phyloP scores from a whole-genome alignment of 148 eudicot genomes.

The Rhododendron vialii region DNA sequence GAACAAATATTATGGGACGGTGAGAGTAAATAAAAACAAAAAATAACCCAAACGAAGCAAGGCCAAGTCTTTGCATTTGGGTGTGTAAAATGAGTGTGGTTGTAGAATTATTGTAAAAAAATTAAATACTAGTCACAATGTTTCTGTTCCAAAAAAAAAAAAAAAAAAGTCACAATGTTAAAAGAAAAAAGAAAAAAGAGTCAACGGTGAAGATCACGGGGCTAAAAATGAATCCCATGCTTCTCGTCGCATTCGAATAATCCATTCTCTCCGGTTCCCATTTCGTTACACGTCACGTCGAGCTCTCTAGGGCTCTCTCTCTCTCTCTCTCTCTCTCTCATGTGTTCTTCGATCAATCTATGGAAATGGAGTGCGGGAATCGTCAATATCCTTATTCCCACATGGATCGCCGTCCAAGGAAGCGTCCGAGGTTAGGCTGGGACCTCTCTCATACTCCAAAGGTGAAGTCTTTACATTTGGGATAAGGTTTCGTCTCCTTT shows the following conservation, averaged over 20 bases:
- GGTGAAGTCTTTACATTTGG: slow-evolving; percentile 22
- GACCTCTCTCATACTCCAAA: slow-evolving; percentile 44
- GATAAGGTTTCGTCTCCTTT: neutral
- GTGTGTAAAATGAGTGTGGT: too few species aligned
- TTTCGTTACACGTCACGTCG: neutral
- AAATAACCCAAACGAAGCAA: too few species aligned
- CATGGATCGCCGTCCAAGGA: slow-evolving; percentile 65
- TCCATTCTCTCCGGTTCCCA: neutral
- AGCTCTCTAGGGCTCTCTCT: slow-evolving; percentile 5
- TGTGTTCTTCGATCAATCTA: neutral
- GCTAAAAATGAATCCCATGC: neutral
- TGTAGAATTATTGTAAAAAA: too few species aligned
- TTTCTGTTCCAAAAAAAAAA: too few species aligned
- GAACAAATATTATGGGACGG: too few species aligned
- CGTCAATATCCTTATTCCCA: slow-evolving; percentile 34
- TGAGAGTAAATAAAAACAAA: too few species aligned
- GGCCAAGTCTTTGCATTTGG: too few species aligned
- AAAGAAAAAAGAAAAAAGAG: neutral
- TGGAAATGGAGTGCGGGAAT: slow-evolving; percentile 44
- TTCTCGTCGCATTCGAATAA: neutral
- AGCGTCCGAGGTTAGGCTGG: slow-evolving; percentile 54
- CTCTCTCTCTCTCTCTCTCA: neutral
- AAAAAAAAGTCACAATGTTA: too few species aligned
- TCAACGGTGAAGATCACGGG: neutral
- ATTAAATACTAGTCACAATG: too few species aligned